A percentile compares a stretch with the other conserved stretches of the same genome.
These are phyloP conservation scores for Fusarium mangiferae DNA, from an alignment of 2,329 filamentous ascomycete genomes.

Conservation along the genomic window DNA sequence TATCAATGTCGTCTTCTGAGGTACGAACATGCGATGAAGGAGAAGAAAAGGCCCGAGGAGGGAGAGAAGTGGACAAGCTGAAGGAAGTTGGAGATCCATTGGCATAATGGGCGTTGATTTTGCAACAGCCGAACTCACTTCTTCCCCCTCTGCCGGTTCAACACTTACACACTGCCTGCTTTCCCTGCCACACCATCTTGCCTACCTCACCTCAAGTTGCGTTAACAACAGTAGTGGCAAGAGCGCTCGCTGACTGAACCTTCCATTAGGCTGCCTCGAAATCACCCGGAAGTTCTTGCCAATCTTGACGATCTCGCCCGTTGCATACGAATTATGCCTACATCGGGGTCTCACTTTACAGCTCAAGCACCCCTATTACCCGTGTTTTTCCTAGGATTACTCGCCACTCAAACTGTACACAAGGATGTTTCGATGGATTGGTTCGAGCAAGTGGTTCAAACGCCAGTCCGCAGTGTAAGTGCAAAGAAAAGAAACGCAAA, in stretches of 20 bases:
- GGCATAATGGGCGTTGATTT: not conserved
- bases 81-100: not conserved
- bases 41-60: not conserved
- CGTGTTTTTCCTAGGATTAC: slow-evolving; percentile 53
- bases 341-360: slow-evolving; percentile 53
- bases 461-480: slow-evolving; percentile 55
- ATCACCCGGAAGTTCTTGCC: slow-evolving; percentile 49
- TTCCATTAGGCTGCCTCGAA: slow-evolving; percentile 49
- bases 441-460: slow-evolving; percentile 51
- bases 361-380: slow-evolving; percentile 55
- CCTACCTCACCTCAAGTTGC: not conserved
- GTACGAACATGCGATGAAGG: slow-evolving; percentile 34
- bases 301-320: slow-evolving; percentile 48
- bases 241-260: slow-evolving; percentile 8
- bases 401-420: slow-evolving; percentile 47
- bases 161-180: not conserved
- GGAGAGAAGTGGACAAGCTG: not conserved
- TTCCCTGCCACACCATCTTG: not conserved
- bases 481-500: slow-evolving; percentile 11
- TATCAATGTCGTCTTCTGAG: slow-evolving; percentile 52
- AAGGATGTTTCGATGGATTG: slow-evolving; percentile 46
- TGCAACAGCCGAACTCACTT: not conserved
- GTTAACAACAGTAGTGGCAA: not conserved
- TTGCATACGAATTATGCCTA: slow-evolving; percentile 55
- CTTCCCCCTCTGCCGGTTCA: not conserved